Conservation (phyloP, 2,329 filamentous ascomycete species). For the Colletotrichum agaves region DNA sequence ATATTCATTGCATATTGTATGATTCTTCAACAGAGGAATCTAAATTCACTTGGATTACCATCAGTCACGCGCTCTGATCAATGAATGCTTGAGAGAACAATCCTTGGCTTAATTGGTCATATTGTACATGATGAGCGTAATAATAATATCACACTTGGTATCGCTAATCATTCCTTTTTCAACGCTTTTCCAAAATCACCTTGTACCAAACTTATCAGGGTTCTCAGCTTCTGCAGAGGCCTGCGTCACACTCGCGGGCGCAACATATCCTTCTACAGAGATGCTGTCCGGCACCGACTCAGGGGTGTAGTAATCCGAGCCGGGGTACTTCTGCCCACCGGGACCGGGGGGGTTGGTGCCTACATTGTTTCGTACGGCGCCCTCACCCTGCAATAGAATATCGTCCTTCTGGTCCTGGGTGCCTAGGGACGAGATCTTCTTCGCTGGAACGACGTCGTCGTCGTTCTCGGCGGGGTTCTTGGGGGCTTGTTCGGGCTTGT, state of each 20-base stretch:
- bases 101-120: background rate
- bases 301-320: constrained; percentile 52
- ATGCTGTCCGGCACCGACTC: constrained; percentile 54
- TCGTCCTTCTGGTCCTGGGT: constrained; percentile 29
- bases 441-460: constrained; percentile 47
- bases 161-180: constrained; percentile 2
- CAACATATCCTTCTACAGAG: constrained; percentile 49
- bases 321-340: constrained; percentile 53
- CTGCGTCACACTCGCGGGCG: constrained; percentile 54
- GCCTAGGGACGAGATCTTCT: constrained; percentile 32
- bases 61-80: background rate
- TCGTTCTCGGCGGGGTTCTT: constrained; percentile 49
- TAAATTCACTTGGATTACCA: no score
- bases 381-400: constrained; percentile 45
- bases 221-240: constrained; percentile 45
- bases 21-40: no score
- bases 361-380: constrained; percentile 52
- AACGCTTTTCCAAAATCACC: background rate
- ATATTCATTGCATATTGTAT: no score
- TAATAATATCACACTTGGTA: constrained; percentile 15
- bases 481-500: constrained; percentile 51
- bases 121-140: constrained; percentile 26
- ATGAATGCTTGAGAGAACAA: no score
- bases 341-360: constrained; percentile 48
- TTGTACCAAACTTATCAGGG: background rate